phyloP scores from a whole-genome alignment of 441 rosid species.

The Erysimum pusillum region DNA sequence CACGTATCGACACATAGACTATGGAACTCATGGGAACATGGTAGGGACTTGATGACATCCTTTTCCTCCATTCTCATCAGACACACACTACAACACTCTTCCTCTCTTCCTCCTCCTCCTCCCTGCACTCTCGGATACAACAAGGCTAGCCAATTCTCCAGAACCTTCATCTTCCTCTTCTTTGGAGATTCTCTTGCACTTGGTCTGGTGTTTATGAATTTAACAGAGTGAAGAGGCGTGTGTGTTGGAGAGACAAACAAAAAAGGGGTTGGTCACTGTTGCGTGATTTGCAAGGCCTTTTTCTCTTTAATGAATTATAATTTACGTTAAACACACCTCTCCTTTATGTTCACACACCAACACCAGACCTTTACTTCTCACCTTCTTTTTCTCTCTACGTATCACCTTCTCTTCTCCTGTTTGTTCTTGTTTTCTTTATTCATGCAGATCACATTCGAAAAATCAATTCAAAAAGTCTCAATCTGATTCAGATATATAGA shows the following conservation, averaged over 20 bases:
- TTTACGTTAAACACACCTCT: conserved; percentile 47
- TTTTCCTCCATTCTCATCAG: conserved; percentile 46
- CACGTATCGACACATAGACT: conserved; percentile 45
- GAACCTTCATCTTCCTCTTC: conserved; percentile 31
- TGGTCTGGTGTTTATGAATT: conserved; percentile 11
- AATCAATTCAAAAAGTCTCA: neutral
- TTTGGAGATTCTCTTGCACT: conserved; percentile 17
- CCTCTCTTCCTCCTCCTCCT: conserved; percentile 33
- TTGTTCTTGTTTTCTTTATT: neutral
- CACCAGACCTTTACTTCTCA: conserved; percentile 48
- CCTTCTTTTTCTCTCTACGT: conserved; percentile 46
- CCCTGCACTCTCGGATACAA: conserved; percentile 34
- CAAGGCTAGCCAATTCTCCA: conserved; percentile 44
- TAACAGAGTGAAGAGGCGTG: conserved; percentile 38
- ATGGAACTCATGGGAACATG: conserved; percentile 49
- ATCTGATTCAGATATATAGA: neutral
- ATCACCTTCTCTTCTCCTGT: conserved; percentile 26
- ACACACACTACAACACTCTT: conserved; percentile 46
- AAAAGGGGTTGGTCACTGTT: conserved; percentile 40
- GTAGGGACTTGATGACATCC: conserved; percentile 41
- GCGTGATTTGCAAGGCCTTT: conserved; percentile 45
- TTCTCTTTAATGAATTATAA: conserved; percentile 34
- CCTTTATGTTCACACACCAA: conserved; percentile 49
- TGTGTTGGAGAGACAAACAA: conserved; percentile 25
- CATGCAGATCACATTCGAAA: conserved; percentile 37